Conservation (phyloP, 441 rosid genomes). For the Croton setiger region DNA sequence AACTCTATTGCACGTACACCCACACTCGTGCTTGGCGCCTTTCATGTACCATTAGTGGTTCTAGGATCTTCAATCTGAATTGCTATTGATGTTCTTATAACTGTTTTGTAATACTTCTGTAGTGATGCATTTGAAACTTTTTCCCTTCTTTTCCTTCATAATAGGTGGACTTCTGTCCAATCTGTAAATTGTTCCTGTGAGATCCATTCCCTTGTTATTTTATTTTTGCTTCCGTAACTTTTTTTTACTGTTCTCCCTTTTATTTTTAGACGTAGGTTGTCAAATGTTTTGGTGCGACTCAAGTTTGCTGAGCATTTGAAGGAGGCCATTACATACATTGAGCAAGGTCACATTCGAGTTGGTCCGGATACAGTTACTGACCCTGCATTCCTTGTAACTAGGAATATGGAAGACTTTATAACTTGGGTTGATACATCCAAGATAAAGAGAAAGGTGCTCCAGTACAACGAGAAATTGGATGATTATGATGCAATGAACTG, state of each 20-base stretch:
- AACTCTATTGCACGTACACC: no score
- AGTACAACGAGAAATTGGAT: constrained; percentile 82
- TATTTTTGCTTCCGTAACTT: not conserved
- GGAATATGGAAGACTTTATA: constrained; percentile 92
- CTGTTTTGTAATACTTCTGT: not conserved
- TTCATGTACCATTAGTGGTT: not conserved
- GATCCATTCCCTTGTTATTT: not conserved
- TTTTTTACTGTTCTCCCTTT: not conserved
- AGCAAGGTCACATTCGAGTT: constrained; percentile 93
- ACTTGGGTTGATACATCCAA: constrained; percentile 97
- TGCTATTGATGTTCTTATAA: not conserved
- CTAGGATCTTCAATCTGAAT: not conserved
- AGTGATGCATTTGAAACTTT: not conserved
- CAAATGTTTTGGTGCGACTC: constrained; percentile 54
- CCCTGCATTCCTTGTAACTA: constrained; percentile 82
- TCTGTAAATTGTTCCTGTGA: not conserved
- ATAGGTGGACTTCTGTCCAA: not conserved
- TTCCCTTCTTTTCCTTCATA: not conserved
- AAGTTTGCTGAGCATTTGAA: constrained; percentile 87
- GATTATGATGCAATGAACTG: constrained; percentile 79
- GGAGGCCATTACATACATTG: constrained; percentile 89
- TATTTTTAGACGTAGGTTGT: constrained; percentile 68
- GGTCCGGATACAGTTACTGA: constrained; percentile 87
- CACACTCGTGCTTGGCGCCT: not conserved
- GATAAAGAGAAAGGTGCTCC: constrained; percentile 79